A percentile compares a stretch with the other conserved stretches of the same genome.
Evolutionary conservation across 2,329 filamentous ascomycete genomes (phyloP).

Genomic region (Aspergillaceae sp.): DNA sequence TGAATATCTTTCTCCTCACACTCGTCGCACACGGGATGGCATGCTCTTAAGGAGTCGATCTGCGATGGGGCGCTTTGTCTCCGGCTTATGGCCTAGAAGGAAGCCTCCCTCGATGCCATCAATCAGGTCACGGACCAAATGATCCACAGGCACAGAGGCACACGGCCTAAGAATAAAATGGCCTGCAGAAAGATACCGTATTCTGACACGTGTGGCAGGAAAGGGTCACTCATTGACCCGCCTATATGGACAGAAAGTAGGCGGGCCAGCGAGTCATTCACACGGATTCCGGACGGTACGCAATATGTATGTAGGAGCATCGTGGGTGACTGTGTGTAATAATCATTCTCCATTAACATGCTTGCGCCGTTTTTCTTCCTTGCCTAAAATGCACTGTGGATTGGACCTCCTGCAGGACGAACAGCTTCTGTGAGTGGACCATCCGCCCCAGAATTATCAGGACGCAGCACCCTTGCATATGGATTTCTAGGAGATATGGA

Average conservation of each 20-base stretch:
- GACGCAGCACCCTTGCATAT: slow-evolving; percentile 12
- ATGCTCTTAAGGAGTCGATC: slow-evolving; percentile 13
- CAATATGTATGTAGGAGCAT: not conserved
- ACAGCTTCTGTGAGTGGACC: slow-evolving; percentile 3
- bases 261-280: no score
- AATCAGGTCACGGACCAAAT: slow-evolving; percentile 9
- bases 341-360: not conserved
- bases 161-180: not conserved
- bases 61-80: slow-evolving; percentile 5
- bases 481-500: no score
- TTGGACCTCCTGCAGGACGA: slow-evolving; percentile 8
- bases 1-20: slow-evolving; percentile 4
- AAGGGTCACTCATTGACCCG: not conserved
- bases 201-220: slow-evolving; percentile 14
- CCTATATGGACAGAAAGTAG: no score
- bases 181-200: slow-evolving; percentile 7
- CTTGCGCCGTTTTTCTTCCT: slow-evolving; percentile 9
- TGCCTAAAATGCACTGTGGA: slow-evolving; percentile 4
- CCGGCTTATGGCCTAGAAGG: slow-evolving; percentile 1
- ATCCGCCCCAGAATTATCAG: slow-evolving; percentile 7
- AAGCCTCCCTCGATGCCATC: slow-evolving; percentile 14
- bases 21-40: slow-evolving; percentile 10
- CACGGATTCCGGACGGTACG: not conserved
- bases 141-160: slow-evolving; percentile 8
- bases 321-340: not conserved